Percentiles rank a stretch among this genome's conserved stretches.
phyloP scores from a whole-genome alignment of 2,329 filamentous ascomycete genomes.

The Aspergillus sp. region DNA sequence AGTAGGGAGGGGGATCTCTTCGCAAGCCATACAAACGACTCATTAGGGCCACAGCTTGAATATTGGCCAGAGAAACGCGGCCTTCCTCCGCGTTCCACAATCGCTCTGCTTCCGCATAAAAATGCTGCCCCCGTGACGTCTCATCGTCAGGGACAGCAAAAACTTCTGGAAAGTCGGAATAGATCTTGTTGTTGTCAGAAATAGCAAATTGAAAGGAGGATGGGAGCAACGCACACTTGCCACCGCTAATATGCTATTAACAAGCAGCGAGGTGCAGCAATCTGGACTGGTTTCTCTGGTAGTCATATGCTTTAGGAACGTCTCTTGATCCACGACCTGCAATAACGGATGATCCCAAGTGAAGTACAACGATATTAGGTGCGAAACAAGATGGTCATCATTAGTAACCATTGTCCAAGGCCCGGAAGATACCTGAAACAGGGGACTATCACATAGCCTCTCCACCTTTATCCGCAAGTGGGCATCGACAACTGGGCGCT shows the following conservation, averaged over 20 bases:
- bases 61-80: constrained; percentile 33
- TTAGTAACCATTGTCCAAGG: constrained; percentile 78
- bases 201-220: background rate
- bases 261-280: constrained; percentile 80
- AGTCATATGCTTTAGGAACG: constrained; percentile 59
- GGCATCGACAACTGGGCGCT: constrained; percentile 12
- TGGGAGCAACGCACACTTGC: constrained; percentile 35
- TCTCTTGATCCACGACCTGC: constrained; percentile 75
- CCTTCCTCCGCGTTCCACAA: constrained; percentile 41
- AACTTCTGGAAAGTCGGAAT: constrained; percentile 39
- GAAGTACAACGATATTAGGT: constrained; percentile 90
- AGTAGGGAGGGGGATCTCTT: background rate
- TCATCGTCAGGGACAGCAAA: constrained; percentile 30
- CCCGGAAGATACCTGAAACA: constrained; percentile 34
- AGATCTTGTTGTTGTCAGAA: constrained; percentile 29
- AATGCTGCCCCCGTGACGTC: constrained; percentile 35
- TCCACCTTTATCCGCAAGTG: constrained; percentile 34
- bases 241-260: constrained; percentile 79
- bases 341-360: constrained; percentile 92
- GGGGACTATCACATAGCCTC: constrained; percentile 38
- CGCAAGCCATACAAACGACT: constrained; percentile 30
- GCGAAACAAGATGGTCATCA: constrained; percentile 72
- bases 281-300: constrained; percentile 51
- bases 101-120: constrained; percentile 38
- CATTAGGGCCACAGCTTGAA: constrained; percentile 41